These are phyloP conservation scores for Gloeopeniophorella convolvens DNA, from an alignment of 768 basidiomycete species.

Conservation along the genomic window DNA sequence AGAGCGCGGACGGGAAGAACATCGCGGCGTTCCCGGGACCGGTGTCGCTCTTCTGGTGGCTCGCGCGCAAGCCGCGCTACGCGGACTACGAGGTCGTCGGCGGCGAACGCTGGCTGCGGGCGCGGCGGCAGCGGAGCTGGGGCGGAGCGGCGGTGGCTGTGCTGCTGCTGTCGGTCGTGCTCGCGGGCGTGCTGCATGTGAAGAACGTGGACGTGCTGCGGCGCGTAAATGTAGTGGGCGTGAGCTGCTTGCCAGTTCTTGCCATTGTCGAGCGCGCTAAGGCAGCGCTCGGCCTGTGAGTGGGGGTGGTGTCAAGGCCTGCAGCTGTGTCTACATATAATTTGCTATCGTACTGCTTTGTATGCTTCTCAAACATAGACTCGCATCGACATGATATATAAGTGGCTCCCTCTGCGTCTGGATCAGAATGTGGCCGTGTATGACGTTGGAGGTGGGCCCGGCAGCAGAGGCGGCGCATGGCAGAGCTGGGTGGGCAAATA, in stretches of 20 bases:
- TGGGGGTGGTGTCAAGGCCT: too few species aligned
- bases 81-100: slow-evolving; percentile 36
- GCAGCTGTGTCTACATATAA: too few species aligned
- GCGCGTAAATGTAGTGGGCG: too few species aligned
- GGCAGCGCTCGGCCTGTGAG: too few species aligned
- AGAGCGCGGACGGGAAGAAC: slow-evolving; percentile 33
- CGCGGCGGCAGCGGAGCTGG: slow-evolving; percentile 1
- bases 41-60: slow-evolving; percentile 47
- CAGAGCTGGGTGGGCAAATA: background rate
- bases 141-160: background rate
- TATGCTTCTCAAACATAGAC: too few species aligned
- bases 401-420: too few species aligned
- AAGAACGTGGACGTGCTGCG: too few species aligned
- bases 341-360: too few species aligned
- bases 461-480: background rate
- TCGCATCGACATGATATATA: too few species aligned
- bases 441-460: background rate
- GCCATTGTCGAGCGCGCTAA: too few species aligned
- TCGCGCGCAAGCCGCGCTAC: slow-evolving; percentile 38
- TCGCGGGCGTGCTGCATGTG: background rate
- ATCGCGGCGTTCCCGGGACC: slow-evolving; percentile 50
- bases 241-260: too few species aligned
- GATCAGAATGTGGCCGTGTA: too few species aligned
- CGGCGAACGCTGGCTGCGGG: slow-evolving; percentile 32
- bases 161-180: background rate